Percentiles rank a stretch among this genome's conserved stretches.
These are phyloP conservation scores for Candida boleticola DNA, from an alignment of 805 yeast species.

Conservation along the genomic window DNA sequence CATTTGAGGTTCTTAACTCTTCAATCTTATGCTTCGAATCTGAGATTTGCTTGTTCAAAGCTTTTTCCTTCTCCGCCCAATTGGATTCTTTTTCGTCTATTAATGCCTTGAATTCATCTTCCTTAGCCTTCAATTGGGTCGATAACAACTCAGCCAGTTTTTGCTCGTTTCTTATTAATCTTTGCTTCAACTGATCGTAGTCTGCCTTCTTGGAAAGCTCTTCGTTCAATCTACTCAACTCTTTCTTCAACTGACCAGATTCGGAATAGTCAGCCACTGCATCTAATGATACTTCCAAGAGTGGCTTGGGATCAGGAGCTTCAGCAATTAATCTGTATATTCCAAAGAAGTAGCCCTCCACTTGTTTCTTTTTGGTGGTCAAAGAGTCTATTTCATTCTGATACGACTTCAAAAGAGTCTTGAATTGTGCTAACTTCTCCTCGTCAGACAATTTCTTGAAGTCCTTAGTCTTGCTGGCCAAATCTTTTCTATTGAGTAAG, in stretches of 20 bases:
- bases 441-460: constrained; percentile 71
- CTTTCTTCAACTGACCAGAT: constrained; percentile 47
- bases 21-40: constrained; percentile 55
- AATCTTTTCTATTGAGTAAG: constrained; percentile 64
- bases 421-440: constrained; percentile 64
- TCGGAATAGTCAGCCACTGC: constrained; percentile 58
- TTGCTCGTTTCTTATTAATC: constrained; percentile 60
- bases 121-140: constrained; percentile 62
- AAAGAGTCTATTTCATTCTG: constrained; percentile 85
- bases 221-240: constrained; percentile 50
- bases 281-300: constrained; percentile 68
- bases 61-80: constrained; percentile 61
- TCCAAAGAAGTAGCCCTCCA: constrained; percentile 72
- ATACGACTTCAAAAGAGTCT: constrained; percentile 68
- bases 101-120: constrained; percentile 64
- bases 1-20: constrained; percentile 62
- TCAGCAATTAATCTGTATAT: constrained; percentile 77
- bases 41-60: constrained; percentile 48
- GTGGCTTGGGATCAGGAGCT: constrained; percentile 89
- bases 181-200: constrained; percentile 69
- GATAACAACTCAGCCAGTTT: constrained; percentile 54
- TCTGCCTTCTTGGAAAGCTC: constrained; percentile 67
- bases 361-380: constrained; percentile 71
- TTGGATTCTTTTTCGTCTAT: constrained; percentile 72
- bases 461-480: constrained; percentile 82